These are phyloP conservation scores for Erucastrum elatum DNA, from an alignment of 345 rosid genomes.

Conservation along the genomic window DNA sequence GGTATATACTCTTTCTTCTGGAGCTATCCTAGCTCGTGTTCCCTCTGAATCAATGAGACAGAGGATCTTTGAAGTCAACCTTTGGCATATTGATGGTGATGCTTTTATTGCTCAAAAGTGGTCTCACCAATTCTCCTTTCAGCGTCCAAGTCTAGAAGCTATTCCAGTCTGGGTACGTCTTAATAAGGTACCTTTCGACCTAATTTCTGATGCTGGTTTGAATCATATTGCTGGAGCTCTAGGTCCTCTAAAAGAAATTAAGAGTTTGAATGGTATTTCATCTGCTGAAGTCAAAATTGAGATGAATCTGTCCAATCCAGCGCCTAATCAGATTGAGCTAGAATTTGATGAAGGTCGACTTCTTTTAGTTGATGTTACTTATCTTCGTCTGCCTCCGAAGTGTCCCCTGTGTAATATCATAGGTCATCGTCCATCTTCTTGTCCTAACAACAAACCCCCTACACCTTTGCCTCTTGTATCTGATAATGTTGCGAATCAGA, in stretches of 20 bases:
- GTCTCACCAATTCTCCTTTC: not conserved
- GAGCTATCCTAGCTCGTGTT: not conserved
- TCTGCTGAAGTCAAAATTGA: not conserved
- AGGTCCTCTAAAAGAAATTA: not conserved
- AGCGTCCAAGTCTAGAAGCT: not conserved
- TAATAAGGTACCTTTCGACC: not conserved
- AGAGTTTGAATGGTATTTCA: not conserved
- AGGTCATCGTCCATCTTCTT: not conserved
- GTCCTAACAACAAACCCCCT: not conserved
- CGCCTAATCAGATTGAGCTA: not conserved
- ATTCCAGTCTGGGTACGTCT: not conserved
- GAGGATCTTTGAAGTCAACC: not conserved
- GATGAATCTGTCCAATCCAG: not conserved
- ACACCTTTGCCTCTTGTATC: not conserved
- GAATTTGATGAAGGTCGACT: not conserved
- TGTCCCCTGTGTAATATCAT: not conserved
- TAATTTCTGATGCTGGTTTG: not conserved
- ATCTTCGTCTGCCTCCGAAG: not conserved
- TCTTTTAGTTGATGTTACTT: not conserved
- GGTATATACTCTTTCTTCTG: not conserved
- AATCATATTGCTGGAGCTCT: not conserved
- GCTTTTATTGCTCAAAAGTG: not conserved
- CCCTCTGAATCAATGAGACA: not conserved
- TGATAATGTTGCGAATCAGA: not conserved
- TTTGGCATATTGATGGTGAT: not conserved